Percentiles rank a stretch among this genome's conserved stretches.
These are phyloP conservation scores for Rostrohypoxylon terebratum DNA, from an alignment of 495 filamentous ascomycete genomes.

Conservation along the genomic window DNA sequence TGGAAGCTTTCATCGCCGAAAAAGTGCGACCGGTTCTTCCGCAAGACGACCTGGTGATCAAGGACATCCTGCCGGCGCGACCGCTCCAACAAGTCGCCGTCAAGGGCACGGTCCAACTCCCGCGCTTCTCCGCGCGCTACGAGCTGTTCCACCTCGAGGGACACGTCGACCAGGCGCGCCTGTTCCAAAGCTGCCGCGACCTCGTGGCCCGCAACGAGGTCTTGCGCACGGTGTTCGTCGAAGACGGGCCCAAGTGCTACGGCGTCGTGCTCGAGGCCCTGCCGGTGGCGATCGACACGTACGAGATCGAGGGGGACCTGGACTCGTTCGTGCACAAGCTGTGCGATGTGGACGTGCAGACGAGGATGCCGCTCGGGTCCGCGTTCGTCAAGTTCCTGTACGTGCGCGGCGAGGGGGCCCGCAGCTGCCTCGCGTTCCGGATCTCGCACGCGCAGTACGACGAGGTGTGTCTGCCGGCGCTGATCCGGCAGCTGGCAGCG, in stretches of 20 bases:
- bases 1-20: conserved; percentile 46
- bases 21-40: conserved; percentile 52
- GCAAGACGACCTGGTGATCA: conserved; percentile 59
- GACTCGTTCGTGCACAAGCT: conserved; percentile 63
- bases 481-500: conserved; percentile 62
- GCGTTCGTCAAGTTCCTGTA: conserved; percentile 72
- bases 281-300: conserved; percentile 62
- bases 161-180: conserved; percentile 42
- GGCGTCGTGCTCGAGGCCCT: conserved; percentile 72
- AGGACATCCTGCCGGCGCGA: conserved; percentile 70
- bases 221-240: conserved; percentile 76
- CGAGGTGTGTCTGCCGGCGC: conserved; percentile 72
- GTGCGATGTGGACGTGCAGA: conserved; percentile 62
- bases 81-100: conserved; percentile 74
- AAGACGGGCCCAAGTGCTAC: conserved; percentile 65
- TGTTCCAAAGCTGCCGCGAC: conserved; percentile 52
- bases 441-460: conserved; percentile 83
- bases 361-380: conserved; percentile 68
- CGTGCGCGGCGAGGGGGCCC: conserved; percentile 61
- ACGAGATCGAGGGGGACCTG: conserved; percentile 65
- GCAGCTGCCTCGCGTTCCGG: conserved; percentile 71
- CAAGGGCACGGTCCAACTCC: conserved; percentile 67
- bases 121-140: conserved; percentile 59
- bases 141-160: conserved; percentile 54
- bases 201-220: conserved; percentile 72